Evolutionary conservation across 257 asterid genomes (phyloP).

Genomic region (Solanum appendiculatum): DNA sequence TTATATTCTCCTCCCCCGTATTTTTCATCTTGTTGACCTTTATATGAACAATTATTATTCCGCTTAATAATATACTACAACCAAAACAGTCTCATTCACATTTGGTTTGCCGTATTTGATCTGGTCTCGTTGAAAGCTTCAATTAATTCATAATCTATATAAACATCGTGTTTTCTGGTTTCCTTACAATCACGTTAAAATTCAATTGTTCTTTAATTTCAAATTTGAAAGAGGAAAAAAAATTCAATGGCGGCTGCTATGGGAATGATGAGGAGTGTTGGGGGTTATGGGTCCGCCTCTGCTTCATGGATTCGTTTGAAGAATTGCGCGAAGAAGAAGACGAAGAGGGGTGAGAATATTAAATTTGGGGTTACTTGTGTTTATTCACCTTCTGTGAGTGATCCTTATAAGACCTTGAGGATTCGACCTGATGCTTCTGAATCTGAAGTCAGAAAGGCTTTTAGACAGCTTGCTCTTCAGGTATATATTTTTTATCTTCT

Average conservation of each 20-base stretch:
- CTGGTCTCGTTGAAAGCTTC: not conserved
- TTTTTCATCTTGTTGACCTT: not conserved
- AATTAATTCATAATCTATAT: not conserved
- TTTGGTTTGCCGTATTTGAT: not conserved
- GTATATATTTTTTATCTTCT: conserved; percentile 9
- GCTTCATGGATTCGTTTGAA: conserved; percentile 33
- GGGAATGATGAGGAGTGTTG: conserved; percentile 9
- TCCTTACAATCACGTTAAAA: not conserved
- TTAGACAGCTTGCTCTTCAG: conserved; percentile 86
- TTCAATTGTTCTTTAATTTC: not conserved
- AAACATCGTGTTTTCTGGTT: not conserved
- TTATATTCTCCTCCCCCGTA: not conserved
- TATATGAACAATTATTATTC: not conserved
- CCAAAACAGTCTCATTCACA: not conserved
- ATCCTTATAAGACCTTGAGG: conserved; percentile 76
- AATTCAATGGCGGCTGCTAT: conserved; percentile 37
- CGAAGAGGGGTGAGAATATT: conserved; percentile 1
- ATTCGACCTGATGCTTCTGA: conserved; percentile 70
- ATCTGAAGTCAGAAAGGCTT: conserved; percentile 81
- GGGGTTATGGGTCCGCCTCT: conserved; percentile 24
- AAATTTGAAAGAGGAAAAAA: not conserved
- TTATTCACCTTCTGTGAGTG: conserved; percentile 30
- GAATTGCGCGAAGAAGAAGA: not conserved
- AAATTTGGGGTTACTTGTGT: conserved; percentile 39
- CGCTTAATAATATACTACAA: not conserved